A percentile compares a stretch with the other conserved stretches of the same genome.
phyloP scores from a whole-genome alignment of 192 early-diverging fungal genomes.

The Lunasporangiospora selenospora region DNA sequence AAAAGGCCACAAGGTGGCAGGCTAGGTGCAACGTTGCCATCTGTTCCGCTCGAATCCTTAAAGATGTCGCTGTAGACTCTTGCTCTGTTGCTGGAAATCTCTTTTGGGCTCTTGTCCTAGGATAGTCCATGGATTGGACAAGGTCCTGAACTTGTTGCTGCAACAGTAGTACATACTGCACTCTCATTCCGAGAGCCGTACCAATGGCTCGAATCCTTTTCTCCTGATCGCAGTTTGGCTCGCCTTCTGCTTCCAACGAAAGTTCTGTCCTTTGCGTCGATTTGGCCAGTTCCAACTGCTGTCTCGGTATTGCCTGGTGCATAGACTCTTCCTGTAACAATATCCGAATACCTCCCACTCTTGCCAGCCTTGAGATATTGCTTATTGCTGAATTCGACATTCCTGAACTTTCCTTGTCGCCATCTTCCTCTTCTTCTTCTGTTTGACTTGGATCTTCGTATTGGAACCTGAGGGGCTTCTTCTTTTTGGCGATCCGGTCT shows the following conservation, averaged over 20 bases:
- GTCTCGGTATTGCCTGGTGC: constrained; percentile 5
- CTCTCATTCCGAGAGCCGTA: constrained; percentile 9
- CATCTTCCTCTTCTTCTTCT: too few relatives aligned
- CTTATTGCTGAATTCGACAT: too few relatives aligned
- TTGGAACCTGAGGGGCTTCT: constrained; percentile 26
- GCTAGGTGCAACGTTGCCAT: constrained; percentile 15
- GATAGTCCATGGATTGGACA: constrained; percentile 22
- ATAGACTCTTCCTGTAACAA: constrained; percentile 24
- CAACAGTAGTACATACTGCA: constrained; percentile 19
- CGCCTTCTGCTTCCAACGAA: too few relatives aligned
- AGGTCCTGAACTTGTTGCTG: constrained; percentile 45
- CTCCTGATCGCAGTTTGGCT: too few relatives aligned
- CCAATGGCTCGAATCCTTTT: not conserved
- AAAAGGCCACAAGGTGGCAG: constrained; percentile 30
- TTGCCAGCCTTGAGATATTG: constrained; percentile 18
- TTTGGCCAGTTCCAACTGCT: not conserved
- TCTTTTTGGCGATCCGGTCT: constrained; percentile 29
- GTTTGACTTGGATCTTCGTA: too few relatives aligned
- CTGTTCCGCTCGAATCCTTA: constrained; percentile 11
- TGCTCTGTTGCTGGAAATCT: not conserved
- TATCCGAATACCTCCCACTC: constrained; percentile 28
- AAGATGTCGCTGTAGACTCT: not conserved
- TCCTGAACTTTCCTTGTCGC: too few relatives aligned
- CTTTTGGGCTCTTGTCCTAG: too few relatives aligned
- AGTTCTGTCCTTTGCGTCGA: not conserved